Percentiles rank a stretch among this genome's conserved stretches.
phyloP scores from a whole-genome alignment of 768 basidiomycete genomes.

The Agrocybe praecox region DNA sequence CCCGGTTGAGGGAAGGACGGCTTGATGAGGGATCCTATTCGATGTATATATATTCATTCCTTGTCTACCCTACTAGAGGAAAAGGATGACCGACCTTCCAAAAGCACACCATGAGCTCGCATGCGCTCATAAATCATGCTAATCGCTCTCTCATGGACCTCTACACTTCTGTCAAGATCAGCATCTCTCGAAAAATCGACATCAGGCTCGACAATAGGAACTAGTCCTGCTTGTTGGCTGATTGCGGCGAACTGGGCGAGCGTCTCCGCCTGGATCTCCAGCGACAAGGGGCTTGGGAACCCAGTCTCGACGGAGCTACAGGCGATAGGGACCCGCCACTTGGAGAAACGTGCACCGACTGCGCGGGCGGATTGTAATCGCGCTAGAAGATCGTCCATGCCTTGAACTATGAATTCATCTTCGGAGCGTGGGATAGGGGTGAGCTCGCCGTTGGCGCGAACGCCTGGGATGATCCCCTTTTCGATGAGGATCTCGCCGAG shows the following conservation, averaged over 20 bases:
- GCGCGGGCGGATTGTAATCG: constrained; percentile 43
- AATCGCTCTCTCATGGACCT: constrained; percentile 49
- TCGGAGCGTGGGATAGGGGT: constrained; percentile 45
- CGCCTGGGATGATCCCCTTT: constrained; percentile 50
- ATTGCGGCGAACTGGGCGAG: constrained; percentile 50
- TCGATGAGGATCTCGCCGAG: constrained; percentile 43
- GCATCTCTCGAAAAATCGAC: constrained; percentile 52
- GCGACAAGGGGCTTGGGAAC: constrained; percentile 40
- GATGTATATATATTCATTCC: neutral
- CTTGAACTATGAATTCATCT: constrained; percentile 50
- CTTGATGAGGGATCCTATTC: constrained; percentile 49
- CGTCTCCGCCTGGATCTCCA: constrained; percentile 49
- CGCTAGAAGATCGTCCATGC: constrained; percentile 46
- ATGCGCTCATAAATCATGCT: constrained; percentile 47
- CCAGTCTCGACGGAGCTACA: constrained; percentile 37
- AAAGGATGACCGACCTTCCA: constrained; percentile 41
- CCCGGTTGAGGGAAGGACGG: constrained; percentile 56
- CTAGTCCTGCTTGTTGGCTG: constrained; percentile 51
- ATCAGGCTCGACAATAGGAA: constrained; percentile 57
- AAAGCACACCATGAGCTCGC: constrained; percentile 44
- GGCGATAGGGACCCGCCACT: constrained; percentile 52
- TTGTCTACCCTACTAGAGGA: neutral
- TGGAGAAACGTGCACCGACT: constrained; percentile 51
- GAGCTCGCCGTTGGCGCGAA: constrained; percentile 53
- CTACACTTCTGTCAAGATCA: constrained; percentile 43